Evolutionary conservation across 345 rosid genomes (phyloP), one percentile per base, ranked within the genome.

Genomic region (Streptanthus diversifolius): DNA sequence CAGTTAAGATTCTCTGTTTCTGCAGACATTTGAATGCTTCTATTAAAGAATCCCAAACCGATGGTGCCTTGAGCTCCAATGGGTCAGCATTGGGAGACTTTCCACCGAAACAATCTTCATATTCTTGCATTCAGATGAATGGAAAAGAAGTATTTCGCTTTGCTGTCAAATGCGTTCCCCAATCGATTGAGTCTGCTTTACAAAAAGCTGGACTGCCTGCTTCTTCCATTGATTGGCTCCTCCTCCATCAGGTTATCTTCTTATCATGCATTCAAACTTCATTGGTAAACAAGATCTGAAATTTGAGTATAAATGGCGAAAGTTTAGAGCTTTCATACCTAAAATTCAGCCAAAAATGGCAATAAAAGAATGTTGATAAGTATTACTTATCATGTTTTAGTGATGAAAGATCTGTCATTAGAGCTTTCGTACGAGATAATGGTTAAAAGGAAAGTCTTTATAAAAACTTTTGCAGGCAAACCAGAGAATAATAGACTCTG

Each of bases 131-230:
- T 77, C 87, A 88, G 37, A 95, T 90, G 96, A 91, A 91, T 55
- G 99, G 98, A 6, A 83, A 88, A 79, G 97, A 95, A 82, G 99
- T 91, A 22, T 91, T 89, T 63, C 95, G 95, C 66, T 95, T 95
- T 81, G 99, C 95, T 9, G 88, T 82, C 14, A 84, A 82, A 77
- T 79, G 83, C 39, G 98, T 95, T 71, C 99, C 99, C 9, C 95
- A 88, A 74, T 79, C 96, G 17, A 83, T 95, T 5, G 95, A 88
- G 63, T 69, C 82, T 77, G 85, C 99, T 72, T 85, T 95, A 25
- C 68, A 75, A 71, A 91, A 87, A 75, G 96, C 98, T 4, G 96
- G 96, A 66, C 88, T 95, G 30, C 72, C 79, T 10, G 81, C 81
- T 63, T 86, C 98, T 21, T 79, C 58, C 79, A 81, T 95, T 8